A percentile compares a stretch with the other conserved stretches of the same genome.
These are phyloP conservation scores for Entomophthora muscae DNA, from an alignment of 371 early-diverging fungal genomes.

Conservation along the genomic window DNA sequence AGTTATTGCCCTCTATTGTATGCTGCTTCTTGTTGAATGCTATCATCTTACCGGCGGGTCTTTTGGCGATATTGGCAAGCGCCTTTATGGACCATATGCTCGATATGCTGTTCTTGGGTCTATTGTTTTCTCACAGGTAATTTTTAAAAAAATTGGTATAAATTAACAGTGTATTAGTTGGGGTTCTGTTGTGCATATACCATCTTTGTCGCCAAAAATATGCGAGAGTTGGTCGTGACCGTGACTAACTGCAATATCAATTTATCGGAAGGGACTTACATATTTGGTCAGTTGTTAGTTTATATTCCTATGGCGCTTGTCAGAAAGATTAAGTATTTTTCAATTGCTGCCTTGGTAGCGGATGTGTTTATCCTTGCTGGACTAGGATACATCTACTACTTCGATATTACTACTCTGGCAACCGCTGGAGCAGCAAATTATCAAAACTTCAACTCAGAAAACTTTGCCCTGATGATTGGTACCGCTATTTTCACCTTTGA, in stretches of 20 bases:
- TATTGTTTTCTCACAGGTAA: slow-evolving; percentile 64
- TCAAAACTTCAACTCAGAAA: slow-evolving; percentile 36
- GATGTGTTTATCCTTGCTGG: slow-evolving; percentile 74
- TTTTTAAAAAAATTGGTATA: no score
- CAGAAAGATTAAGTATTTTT: slow-evolving; percentile 59
- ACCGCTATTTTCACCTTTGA: slow-evolving; percentile 84
- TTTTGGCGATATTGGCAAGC: slow-evolving; percentile 52
- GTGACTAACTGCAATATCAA: slow-evolving; percentile 33
- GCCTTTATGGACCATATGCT: slow-evolving; percentile 53
- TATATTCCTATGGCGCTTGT: slow-evolving; percentile 71
- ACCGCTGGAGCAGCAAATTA: slow-evolving; percentile 37
- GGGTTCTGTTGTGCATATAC: slow-evolving; percentile 78
- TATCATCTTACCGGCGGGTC: slow-evolving; percentile 34
- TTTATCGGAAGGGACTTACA: slow-evolving; percentile 27
- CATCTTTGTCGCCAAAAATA: slow-evolving; percentile 71
- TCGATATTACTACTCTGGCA: slow-evolving; percentile 34
- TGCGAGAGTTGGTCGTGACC: slow-evolving; percentile 43
- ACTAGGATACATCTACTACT: slow-evolving; percentile 51
- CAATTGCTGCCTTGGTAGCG: slow-evolving; percentile 60
- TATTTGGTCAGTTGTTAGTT: slow-evolving; percentile 48
- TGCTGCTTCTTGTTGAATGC: slow-evolving; percentile 38
- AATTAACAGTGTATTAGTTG: no score
- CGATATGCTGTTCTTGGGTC: slow-evolving; percentile 49
- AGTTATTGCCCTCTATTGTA: slow-evolving; percentile 33
- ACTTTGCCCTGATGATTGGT: slow-evolving; percentile 65